Conservation (phyloP, 2,329 filamentous ascomycete genomes). For the Iodosphaeria phyllophila region DNA sequence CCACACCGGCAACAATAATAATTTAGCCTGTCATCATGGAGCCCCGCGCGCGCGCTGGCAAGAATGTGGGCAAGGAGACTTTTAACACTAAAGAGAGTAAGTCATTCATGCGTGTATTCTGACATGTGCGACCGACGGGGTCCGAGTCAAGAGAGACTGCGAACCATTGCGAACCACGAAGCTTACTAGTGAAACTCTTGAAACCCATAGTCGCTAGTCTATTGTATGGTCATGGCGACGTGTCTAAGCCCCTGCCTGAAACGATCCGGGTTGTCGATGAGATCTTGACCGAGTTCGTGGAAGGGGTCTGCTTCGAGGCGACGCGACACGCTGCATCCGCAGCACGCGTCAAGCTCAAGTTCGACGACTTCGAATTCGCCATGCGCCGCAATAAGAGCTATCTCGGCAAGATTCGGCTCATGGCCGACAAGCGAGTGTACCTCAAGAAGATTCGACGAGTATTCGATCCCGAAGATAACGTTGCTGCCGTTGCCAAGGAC, state of each 20-base stretch:
- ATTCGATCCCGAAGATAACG: constrained; percentile 50
- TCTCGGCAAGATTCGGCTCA: constrained; percentile 74
- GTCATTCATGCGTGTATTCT: constrained; percentile 10
- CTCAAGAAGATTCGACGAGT: constrained; percentile 70
- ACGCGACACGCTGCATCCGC: constrained; percentile 71
- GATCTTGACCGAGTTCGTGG: constrained; percentile 91
- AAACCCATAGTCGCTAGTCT: constrained; percentile 48
- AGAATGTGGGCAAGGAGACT: constrained; percentile 71
- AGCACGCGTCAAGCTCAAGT: constrained; percentile 89
- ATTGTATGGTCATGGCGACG: constrained; percentile 67
- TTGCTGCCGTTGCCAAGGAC: constrained; percentile 22
- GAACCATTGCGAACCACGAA: too few relatives aligned
- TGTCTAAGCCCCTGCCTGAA: constrained; percentile 57
- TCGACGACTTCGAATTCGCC: constrained; percentile 94
- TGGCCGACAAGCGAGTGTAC: constrained; percentile 73
- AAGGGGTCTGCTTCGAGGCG: constrained; percentile 81
- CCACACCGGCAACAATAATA: too few relatives aligned
- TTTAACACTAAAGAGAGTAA: constrained; percentile 54
- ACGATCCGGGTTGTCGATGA: constrained; percentile 83
- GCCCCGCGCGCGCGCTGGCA: constrained; percentile 56
- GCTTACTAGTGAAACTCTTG: too few relatives aligned
- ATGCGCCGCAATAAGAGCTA: constrained; percentile 71
- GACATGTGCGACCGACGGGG: too few relatives aligned
- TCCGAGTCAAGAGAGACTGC: too few relatives aligned
- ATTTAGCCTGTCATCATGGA: constrained; percentile 31